Base-by-base conservation (phyloP, 139 green algal genomes). In the Tetradesmus obliquus region DNA sequence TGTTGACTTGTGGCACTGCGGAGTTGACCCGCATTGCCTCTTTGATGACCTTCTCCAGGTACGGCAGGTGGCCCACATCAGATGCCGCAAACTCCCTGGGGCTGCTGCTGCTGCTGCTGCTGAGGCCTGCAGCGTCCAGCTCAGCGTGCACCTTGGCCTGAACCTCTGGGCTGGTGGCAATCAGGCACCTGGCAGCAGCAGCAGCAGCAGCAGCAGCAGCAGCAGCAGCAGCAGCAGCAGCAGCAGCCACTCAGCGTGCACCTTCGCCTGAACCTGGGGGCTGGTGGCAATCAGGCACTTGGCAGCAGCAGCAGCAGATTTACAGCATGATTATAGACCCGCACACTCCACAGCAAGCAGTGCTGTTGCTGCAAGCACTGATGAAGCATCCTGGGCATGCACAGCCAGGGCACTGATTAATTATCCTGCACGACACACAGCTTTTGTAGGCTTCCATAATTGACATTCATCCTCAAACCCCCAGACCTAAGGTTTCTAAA, bases 21-120 rank as follows among this genome's bases (percentile, higher is more conserved):
- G 84, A 12, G 84, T 88, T 88, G 17, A 88, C 84, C 22, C 84
- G 45, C 84, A 88, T 74, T 15, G 84, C 84, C 19, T 88, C 84
- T 51, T 88, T 88, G 57, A 88, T 76, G 10, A 88, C 84, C 2
- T 60, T 88, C 2, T 5, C n/a, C 57, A 76, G n/a, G 84, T 88
- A 88, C 5, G 57, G 57, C 84, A 88, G 84, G 5, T 55, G 10
- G 13, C 7, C 84, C 7, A 79, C 58, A n/a, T 88, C 84, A 57
- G 84, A 79, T n/a, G 84, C 84, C 15, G 45, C 22, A 32, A 88
- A 88, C 19, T 19, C 13, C 53, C 81, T 60, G 32, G 51, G 3
- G 17, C 15, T 76, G 66, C 17, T 5, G 5, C 60, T 71, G 60
- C 60, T 71, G 60, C 5, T 71, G 24, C 32, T 83, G 54, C 10